Base-by-base conservation (phyloP, 495 filamentous ascomycete species). In the Penicillium desertorum region DNA sequence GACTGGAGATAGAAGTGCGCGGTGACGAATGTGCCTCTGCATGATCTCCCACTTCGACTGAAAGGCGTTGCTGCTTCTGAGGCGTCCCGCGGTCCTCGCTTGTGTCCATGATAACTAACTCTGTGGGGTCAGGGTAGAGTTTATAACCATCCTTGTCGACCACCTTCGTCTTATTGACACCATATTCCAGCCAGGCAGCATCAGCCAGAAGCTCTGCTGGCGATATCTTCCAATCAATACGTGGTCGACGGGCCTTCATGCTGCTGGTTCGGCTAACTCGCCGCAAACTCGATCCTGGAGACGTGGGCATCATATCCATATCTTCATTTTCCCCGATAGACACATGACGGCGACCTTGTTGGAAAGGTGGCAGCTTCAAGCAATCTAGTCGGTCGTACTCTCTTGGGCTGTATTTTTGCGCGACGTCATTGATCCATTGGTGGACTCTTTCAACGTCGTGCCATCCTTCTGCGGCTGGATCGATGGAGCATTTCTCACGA, bases 141-240 rank as follows among this genome's bases (percentile, higher is more conserved):
- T 81, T 83, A 11, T 82, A 77, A 51, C 90, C 90, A 62, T 86
- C 76, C 22, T 80, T 82, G 69, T 92, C 86, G 58, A 93, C 87
- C 23, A 95, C 83, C 11, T 88, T 76, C 46, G 74, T 80, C 64
- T 90, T 91, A 65, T 96, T 89, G 49, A 83, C 74, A 22, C 78
- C 83, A 56, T 90, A 86, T 68, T 95, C 88, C 43, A 91, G 75
- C 92, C 92, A 97, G 57, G 88, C 86, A 11, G 85, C 78, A 72
- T 97, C 92, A 2, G 91, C 89, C 20, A 97, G 73, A 63, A 95
- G 81, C 60, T 96, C 92, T 45, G 86, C 84, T 0, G 91, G 88
- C 41, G 83, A 81, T 10, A 89, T 83, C 3, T 77, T 78, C 92
- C 92, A 96, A 57, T 93, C 91, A n/a, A 87, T 81, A 34, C 86